A percentile compares a stretch with the other conserved stretches of the same genome.
These are phyloP conservation scores for Aspergillus conjunctus DNA, from an alignment of 495 filamentous ascomycete species.

Conservation along the genomic window DNA sequence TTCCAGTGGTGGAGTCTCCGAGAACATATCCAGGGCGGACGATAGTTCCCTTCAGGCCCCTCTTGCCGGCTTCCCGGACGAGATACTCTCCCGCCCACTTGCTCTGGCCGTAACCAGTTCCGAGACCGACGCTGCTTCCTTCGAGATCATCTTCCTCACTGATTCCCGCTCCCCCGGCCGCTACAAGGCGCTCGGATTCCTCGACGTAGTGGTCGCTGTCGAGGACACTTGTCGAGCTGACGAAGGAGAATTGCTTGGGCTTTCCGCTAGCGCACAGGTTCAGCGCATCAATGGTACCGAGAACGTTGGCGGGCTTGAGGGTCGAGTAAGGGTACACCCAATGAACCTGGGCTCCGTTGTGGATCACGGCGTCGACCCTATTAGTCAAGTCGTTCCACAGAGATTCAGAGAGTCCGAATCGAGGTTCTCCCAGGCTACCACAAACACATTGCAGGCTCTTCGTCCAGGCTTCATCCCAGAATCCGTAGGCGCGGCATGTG, in stretches of 20 bases:
- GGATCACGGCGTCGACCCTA: conserved; percentile 77
- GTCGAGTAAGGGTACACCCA: conserved; percentile 83
- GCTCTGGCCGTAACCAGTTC: conserved; percentile 88
- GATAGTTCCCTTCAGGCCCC: conserved; percentile 75
- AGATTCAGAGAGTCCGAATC: conserved; percentile 66
- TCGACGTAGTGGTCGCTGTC: conserved; percentile 80
- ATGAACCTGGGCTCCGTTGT: conserved; percentile 88
- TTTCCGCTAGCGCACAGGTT: conserved; percentile 73
- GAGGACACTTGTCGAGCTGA: conserved; percentile 83
- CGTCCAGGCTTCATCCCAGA: conserved; percentile 77
- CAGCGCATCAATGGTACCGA: conserved; percentile 76
- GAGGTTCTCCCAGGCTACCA: conserved; percentile 71
- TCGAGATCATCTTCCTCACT: conserved; percentile 66
- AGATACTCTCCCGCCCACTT: conserved; percentile 88
- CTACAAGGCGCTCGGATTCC: conserved; percentile 63
- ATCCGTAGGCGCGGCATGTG: conserved; percentile 62
- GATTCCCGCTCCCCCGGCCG: conserved; percentile 55
- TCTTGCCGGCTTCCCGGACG: conserved; percentile 72
- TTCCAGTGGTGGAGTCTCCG: conserved; percentile 71
- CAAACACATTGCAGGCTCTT: conserved; percentile 63
- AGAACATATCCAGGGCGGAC: conserved; percentile 86
- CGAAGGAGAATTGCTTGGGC: conserved; percentile 79
- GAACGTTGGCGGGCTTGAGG: conserved; percentile 76
- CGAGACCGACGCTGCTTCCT: conserved; percentile 64
- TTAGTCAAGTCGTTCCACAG: conserved; percentile 65